Percentiles rank a stretch among this genome's conserved stretches.
Evolutionary conservation across 805 yeast species (phyloP).

Genomic region (Candida nanaspora): DNA sequence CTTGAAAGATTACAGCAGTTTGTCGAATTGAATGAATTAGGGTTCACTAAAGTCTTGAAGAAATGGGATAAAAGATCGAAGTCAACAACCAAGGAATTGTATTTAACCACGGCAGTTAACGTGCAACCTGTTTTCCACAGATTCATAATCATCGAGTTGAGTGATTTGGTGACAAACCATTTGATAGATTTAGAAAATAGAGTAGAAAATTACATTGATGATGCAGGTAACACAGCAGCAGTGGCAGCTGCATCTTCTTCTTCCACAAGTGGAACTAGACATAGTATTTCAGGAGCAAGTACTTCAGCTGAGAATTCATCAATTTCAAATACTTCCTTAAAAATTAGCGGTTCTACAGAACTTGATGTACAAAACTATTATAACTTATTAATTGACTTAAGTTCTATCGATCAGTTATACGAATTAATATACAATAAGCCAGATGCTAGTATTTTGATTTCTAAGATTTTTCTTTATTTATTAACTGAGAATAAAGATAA

Average conservation of each 20-base stretch:
- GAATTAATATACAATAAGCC: constrained; percentile 36
- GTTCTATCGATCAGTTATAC: constrained; percentile 29
- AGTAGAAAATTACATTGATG: constrained; percentile 34
- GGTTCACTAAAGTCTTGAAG: constrained; percentile 90
- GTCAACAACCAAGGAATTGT: constrained; percentile 88
- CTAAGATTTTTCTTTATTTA: constrained; percentile 70
- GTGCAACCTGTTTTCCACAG: constrained; percentile 96
- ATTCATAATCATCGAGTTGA: constrained; percentile 74
- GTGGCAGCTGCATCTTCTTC: constrained; percentile 18
- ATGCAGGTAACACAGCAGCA: too few species aligned
- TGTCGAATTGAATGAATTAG: constrained; percentile 91
- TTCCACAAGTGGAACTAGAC: too few species aligned
- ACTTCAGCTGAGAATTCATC: not conserved
- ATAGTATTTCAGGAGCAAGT: too few species aligned
- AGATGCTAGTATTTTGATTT: constrained; percentile 35
- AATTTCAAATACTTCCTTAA: not conserved
- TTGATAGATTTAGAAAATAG: constrained; percentile 70
- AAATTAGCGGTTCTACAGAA: too few species aligned
- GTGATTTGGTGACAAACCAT: constrained; percentile 64
- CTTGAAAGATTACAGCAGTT: constrained; percentile 85
- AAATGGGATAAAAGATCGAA: constrained; percentile 98
- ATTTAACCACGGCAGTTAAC: constrained; percentile 84
- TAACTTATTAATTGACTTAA: constrained; percentile 23
- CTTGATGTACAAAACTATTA: constrained; percentile 64
- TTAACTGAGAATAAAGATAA: constrained; percentile 61